A percentile compares a stretch with the other conserved stretches of the same genome.
These are phyloP conservation scores for Alternaria infectoria DNA, from an alignment of 2,329 filamentous ascomycete genomes.

Conservation along the genomic window DNA sequence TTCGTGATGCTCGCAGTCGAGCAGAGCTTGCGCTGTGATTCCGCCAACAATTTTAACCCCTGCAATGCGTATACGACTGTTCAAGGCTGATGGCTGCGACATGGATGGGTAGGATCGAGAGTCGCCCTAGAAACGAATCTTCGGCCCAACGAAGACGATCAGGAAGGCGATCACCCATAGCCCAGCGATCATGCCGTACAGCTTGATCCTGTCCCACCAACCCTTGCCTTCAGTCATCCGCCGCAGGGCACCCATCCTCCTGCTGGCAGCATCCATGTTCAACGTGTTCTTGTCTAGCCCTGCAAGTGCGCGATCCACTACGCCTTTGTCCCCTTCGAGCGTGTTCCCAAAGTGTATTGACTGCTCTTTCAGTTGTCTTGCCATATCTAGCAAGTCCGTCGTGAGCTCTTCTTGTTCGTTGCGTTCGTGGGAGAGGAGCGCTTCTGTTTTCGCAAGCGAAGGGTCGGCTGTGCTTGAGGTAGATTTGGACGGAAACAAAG, in stretches of 20 bases:
- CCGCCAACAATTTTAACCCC: background rate
- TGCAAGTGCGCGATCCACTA: constrained; percentile 72
- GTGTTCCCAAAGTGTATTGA: constrained; percentile 74
- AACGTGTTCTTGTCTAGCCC: constrained; percentile 78
- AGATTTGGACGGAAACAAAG: constrained; percentile 50
- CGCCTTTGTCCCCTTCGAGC: constrained; percentile 75
- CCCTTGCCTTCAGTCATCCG: constrained; percentile 87
- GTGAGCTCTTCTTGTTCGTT: constrained; percentile 84
- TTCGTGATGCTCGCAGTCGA: background rate
- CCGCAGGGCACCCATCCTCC: constrained; percentile 76
- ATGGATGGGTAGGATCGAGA: background rate
- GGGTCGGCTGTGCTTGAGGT: constrained; percentile 34
- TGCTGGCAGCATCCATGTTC: constrained; percentile 77
- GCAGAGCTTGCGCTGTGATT: background rate
- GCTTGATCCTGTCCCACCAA: constrained; percentile 81
- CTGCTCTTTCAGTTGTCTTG: constrained; percentile 75
- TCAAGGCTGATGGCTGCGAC: background rate
- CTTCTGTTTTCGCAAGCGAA: constrained; percentile 58
- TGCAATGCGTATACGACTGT: background rate
- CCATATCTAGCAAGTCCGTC: constrained; percentile 79
- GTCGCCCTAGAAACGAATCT: constrained; percentile 73
- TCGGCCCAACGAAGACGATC: constrained; percentile 85
- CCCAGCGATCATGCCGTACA: constrained; percentile 84
- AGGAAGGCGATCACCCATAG: constrained; percentile 79
- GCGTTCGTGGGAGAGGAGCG: constrained; percentile 76